These are phyloP conservation scores for Sporothrix brasiliensis DNA, from an alignment of 2,329 filamentous ascomycete genomes.

Conservation along the genomic window DNA sequence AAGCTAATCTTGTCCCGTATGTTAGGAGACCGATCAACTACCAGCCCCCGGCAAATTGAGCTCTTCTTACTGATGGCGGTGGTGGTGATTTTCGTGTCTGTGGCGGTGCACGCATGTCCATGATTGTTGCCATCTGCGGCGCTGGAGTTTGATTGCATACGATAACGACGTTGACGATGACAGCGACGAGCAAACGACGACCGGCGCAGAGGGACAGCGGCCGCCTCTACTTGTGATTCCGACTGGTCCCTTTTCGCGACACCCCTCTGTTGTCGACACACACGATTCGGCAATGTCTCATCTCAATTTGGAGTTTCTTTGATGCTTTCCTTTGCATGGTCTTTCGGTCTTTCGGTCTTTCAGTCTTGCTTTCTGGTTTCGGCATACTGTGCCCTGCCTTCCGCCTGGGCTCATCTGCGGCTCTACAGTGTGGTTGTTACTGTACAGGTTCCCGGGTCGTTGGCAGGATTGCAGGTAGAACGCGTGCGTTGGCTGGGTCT, in stretches of 20 bases:
- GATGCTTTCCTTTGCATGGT: conserved; percentile 3
- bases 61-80: background rate
- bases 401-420: background rate
- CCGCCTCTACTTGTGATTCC: background rate
- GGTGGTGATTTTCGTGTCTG: background rate
- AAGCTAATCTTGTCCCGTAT: conserved; percentile 27
- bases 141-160: conserved; percentile 6
- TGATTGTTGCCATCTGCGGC: background rate
- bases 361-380: background rate
- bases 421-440: background rate
- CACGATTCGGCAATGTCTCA: background rate
- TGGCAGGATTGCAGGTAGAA: background rate
- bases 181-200: conserved; percentile 17
- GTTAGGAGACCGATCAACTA: conserved; percentile 80
- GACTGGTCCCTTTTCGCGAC: background rate
- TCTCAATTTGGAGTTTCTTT: conserved; percentile 10
- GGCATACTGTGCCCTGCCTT: background rate
- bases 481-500: background rate
- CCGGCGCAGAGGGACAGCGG: background rate
- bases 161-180: conserved; percentile 26
- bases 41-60: conserved; percentile 61
- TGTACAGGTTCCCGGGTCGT: background rate
- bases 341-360: background rate
- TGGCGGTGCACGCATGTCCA: too few relatives aligned
- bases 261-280: background rate